These are phyloP conservation scores for Cladosporium sphaerospermum DNA, from an alignment of 2,329 filamentous ascomycete genomes.

Conservation along the genomic window DNA sequence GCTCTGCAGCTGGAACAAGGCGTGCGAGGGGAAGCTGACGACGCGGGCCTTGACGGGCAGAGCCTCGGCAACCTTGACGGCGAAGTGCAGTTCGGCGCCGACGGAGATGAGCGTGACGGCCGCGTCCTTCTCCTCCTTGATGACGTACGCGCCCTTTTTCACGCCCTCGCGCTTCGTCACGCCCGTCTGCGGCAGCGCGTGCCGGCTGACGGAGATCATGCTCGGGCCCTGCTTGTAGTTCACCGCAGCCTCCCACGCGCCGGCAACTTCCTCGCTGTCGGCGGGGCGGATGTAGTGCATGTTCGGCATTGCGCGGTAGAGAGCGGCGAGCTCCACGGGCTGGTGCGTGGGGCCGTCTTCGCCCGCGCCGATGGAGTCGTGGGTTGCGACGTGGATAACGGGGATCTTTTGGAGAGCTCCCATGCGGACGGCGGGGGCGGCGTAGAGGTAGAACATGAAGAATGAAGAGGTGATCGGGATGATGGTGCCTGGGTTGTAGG, in stretches of 20 bases:
- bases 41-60: slow-evolving; percentile 39
- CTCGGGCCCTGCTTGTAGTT: slow-evolving; percentile 33
- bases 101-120: slow-evolving; percentile 44
- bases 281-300: slow-evolving; percentile 34
- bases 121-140: slow-evolving; percentile 33
- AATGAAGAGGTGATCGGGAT: slow-evolving; percentile 31
- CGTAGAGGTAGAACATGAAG: slow-evolving; percentile 27
- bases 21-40: slow-evolving; percentile 46
- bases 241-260: slow-evolving; percentile 38
- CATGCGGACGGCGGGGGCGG: slow-evolving; percentile 34
- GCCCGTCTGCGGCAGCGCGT: slow-evolving; percentile 35
- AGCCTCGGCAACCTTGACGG: slow-evolving; percentile 36
- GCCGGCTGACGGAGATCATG: slow-evolving; percentile 41
- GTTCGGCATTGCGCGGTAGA: slow-evolving; percentile 35
- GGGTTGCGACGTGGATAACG: slow-evolving; percentile 34
- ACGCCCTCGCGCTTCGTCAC: slow-evolving; percentile 34
- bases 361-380: slow-evolving; percentile 34
- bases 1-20: slow-evolving; percentile 44
- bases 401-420: slow-evolving; percentile 33
- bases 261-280: slow-evolving; percentile 34
- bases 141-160: slow-evolving; percentile 37
- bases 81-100: slow-evolving; percentile 45
- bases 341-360: slow-evolving; percentile 36
- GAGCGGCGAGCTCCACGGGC: slow-evolving; percentile 31
- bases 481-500: slow-evolving; percentile 32